Base-by-base conservation (phyloP, 2,329 filamentous ascomycete genomes). In the Fusarium metavorans region DNA sequence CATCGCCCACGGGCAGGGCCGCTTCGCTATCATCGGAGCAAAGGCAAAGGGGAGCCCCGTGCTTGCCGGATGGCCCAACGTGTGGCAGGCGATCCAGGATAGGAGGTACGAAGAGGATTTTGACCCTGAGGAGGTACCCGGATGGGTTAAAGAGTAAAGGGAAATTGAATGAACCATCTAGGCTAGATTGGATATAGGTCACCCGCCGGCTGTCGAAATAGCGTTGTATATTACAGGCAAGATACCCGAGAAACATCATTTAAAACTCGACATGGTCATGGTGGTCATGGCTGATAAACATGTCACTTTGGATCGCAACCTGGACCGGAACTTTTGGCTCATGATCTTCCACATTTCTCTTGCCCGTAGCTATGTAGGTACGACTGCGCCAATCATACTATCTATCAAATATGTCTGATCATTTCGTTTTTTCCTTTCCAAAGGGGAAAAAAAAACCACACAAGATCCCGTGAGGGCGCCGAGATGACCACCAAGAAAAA, bases 1-100 rank as follows among this genome's bases (percentile, higher is more conserved):
- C 79, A 89, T 98, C 32, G 94, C 93, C 18, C 94, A 97, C 78
- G 89, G 89, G 30, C 91, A 92, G 79, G 89, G 89, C 50, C 92
- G 93, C 58, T 95, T 98, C 79, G 95, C 95, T 14, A 94, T 98
- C 50, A 91, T 93, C 62, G 95, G 95, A 4, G 91, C 93, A 27
- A 93, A 92, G 85, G 88, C 88, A 69, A 89, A 88, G 73, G 89
- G 89, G 6, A 88, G 90, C 27, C 88, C 92, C 0, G 83, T 94
- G 23, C 86, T 86, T 37, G 93, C 92, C 1, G 94, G 94, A 0
- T 98, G 96, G 85, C 95, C 95, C 1, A 86, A 85, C 50, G 90
- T 94, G 1, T 95, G 92, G 88, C 87, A 91, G 66, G 92, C 92
- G 0, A 88, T 97, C 18, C 87, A 85, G 54, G 87, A 89, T 37